phyloP scores from a whole-genome alignment of 73 alveolate genomes.

The Paramecium caudatum region DNA sequence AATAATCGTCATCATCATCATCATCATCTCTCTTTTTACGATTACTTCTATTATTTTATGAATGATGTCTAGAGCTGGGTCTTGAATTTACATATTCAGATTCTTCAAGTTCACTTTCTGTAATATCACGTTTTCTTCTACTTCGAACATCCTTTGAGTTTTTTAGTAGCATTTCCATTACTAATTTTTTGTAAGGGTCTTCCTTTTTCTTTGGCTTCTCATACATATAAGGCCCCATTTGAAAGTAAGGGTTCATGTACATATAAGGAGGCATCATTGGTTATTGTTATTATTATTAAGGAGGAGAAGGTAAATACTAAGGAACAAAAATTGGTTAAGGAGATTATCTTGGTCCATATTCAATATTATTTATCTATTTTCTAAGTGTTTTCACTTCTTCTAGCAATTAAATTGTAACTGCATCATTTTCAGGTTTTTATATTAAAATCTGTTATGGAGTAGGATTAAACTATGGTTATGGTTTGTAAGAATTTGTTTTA shows the following conservation, averaged over 20 bases:
- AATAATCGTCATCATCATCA: no score
- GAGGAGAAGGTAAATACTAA: background rate
- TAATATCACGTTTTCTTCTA: background rate
- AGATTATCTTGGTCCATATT: slow-evolving; percentile 2
- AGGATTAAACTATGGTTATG: background rate
- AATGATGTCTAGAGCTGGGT: background rate
- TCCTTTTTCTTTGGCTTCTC: slow-evolving; percentile 15
- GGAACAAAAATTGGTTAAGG: background rate
- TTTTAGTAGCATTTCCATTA: background rate
- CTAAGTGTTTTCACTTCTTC: slow-evolving; percentile 23
- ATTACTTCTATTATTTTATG: background rate
- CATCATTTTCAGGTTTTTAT: background rate
- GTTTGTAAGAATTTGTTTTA: slow-evolving; percentile 1
- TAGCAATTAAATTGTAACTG: background rate
- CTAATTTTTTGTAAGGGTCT: slow-evolving; percentile 11
- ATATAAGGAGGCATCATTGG: slow-evolving; percentile 6
- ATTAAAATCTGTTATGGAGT: background rate
- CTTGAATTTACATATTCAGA: background rate
- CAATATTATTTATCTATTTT: slow-evolving; percentile 8
- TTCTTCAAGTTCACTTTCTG: background rate
- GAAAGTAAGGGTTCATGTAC: slow-evolving; percentile 32
- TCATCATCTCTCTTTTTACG: background rate
- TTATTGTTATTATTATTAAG: background rate
- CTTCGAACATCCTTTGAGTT: background rate
- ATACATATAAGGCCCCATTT: background rate